These are phyloP conservation scores for Penicillium sp. DNA, from an alignment of 2,329 filamentous ascomycete species.

Conservation along the genomic window DNA sequence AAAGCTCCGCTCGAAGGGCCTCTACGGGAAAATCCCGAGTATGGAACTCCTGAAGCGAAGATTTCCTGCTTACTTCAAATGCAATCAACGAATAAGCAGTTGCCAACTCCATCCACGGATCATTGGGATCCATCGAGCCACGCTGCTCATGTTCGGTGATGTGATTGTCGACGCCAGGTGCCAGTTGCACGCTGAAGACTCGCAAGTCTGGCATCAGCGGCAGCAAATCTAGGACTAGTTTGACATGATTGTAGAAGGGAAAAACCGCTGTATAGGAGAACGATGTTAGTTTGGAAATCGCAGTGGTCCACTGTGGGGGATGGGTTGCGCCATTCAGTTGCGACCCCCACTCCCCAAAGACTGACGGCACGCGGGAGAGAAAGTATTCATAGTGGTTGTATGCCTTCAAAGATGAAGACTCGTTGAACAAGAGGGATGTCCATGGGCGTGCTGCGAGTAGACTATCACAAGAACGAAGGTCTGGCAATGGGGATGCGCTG, in stretches of 20 bases:
- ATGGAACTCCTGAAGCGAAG: slow-evolving; percentile 22
- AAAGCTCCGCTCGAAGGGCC: slow-evolving; percentile 25
- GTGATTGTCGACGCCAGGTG: slow-evolving; percentile 36
- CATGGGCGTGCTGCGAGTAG: slow-evolving; percentile 59
- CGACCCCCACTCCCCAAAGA: slow-evolving; percentile 47
- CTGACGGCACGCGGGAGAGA: slow-evolving; percentile 56
- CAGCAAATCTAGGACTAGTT: slow-evolving; percentile 42
- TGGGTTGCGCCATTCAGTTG: slow-evolving; percentile 6
- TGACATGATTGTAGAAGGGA: slow-evolving; percentile 58
- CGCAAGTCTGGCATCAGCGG: slow-evolving; percentile 48
- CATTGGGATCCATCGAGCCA: slow-evolving; percentile 38
- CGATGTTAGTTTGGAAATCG: slow-evolving; percentile 41
- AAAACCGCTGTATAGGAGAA: slow-evolving; percentile 61
- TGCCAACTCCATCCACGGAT: slow-evolving; percentile 52
- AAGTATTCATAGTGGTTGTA: slow-evolving; percentile 70
- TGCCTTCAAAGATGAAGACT: slow-evolving; percentile 65
- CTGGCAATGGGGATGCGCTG: slow-evolving; percentile 25
- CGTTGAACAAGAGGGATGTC: slow-evolving; percentile 62
- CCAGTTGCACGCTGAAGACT: slow-evolving; percentile 51
- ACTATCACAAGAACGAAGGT: slow-evolving; percentile 20
- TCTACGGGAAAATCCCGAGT: slow-evolving; percentile 31
- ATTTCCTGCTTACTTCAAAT: slow-evolving; percentile 29
- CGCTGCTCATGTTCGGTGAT: slow-evolving; percentile 37
- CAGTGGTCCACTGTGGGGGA: slow-evolving; percentile 30
- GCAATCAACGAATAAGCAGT: slow-evolving; percentile 47